Conservation (phyloP, 2,329 filamentous ascomycete genomes). For the Cordyceps cicadae region DNA sequence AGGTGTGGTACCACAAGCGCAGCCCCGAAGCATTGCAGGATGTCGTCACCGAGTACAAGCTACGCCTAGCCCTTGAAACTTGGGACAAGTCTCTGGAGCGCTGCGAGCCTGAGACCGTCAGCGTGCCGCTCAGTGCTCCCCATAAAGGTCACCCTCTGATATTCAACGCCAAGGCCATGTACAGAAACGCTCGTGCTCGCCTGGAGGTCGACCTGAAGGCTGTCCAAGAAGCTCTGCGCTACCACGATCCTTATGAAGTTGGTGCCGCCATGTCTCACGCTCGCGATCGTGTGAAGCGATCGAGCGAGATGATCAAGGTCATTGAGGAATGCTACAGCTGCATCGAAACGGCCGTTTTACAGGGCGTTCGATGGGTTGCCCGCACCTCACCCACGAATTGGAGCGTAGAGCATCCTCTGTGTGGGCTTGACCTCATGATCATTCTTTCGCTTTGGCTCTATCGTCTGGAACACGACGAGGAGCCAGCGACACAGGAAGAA, state of each 20-base stretch:
- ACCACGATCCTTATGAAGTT: conserved; percentile 95
- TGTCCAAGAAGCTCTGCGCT: conserved; percentile 90
- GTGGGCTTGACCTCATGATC: conserved; percentile 94
- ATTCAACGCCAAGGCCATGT: conserved; percentile 97
- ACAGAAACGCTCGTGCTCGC: conserved; percentile 84
- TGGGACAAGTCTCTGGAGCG: conserved; percentile 95
- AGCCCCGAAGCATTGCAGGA: conserved; percentile 96
- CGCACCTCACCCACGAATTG: conserved; percentile 96
- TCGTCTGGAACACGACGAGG: conserved; percentile 97
- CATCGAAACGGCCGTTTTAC: conserved; percentile 88
- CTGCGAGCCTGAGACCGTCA: conserved; percentile 82
- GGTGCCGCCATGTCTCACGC: conserved; percentile 94
- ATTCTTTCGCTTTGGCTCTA: conserved; percentile 97
- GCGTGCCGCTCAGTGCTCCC: conserved; percentile 83
- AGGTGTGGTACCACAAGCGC: conserved; percentile 98
- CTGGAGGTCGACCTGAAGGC: conserved; percentile 93
- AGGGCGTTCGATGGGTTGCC: conserved; percentile 97
- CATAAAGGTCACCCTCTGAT: conserved; percentile 94
- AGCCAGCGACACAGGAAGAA: conserved; percentile 78
- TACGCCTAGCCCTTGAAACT: conserved; percentile 90
- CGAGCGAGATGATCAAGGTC: conserved; percentile 95
- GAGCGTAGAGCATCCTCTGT: conserved; percentile 96
- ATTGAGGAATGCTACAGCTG: conserved; percentile 97
- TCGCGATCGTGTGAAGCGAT: conserved; percentile 87
- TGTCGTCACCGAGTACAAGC: conserved; percentile 96